Evolutionary conservation across 805 yeast genomes (phyloP), one percentile per base, ranked within the genome.

Genomic region (Candida saitoana): DNA sequence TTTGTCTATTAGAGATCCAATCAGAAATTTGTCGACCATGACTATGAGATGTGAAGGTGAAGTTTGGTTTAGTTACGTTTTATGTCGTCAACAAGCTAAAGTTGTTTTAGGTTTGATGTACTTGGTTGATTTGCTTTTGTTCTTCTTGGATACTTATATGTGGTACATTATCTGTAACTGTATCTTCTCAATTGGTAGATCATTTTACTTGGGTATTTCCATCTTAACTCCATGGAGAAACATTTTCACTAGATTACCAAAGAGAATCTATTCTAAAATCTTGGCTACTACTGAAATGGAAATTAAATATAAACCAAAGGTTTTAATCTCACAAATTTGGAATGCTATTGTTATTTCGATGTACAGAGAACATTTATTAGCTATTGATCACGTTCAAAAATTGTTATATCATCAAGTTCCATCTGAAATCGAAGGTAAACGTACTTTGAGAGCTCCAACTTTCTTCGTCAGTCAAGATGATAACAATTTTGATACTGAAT

Each of bases 171-270:
- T 93, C 56, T 83, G 86, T 65, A 93, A 91, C 79, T 85, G 96
- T 68, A 79, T 88, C 53, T 90, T 88, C 80, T 91, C 98, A 48
- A 88, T 93, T 59, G 97, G 96, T 56, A 87, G 96, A 64, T 93
- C 99, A 12, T 93, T 93, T 79, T 93, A 91, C 77, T 78, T 95
- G 67, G 99, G 99, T 84, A 90, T 93, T 57, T 93, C 99, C 36
- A 91, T 93, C 52, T 81, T 90, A 76, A 93, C 99, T 33, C 99
- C 99, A 49, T 93, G 99, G 99, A 87, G 98, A 80, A 93, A 95
- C 66, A 90, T 93, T 55, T 93, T 91, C 76, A 83, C 96, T 41
- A 84, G 99, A 69, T 74, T 93, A 63, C 99, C 99, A 63, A 93
- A 93, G 82, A 88, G 99, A 82, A 88, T 93, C 54, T 95, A 93